Conservation (phyloP, 371 early-diverging fungal species). For the Rhizopus delemar region DNA sequence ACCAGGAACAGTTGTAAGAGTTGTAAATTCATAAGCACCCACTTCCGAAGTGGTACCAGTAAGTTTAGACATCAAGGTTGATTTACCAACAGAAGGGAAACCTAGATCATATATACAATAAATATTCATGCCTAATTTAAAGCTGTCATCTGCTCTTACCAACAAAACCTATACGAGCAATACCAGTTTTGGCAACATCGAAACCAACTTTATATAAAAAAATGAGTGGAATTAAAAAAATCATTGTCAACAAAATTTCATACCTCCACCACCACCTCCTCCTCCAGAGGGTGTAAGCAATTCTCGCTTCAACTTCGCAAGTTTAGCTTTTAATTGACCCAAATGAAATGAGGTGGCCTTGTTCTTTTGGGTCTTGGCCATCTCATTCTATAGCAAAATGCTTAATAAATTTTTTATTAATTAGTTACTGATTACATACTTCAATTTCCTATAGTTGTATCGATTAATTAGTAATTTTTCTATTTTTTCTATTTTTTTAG, state of each 20-base stretch:
- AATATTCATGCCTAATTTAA: no score
- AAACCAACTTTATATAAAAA: conserved; percentile 70
- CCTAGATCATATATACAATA: conserved; percentile 58
- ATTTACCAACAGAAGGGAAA: conserved; percentile 98
- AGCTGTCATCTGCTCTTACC: conserved; percentile 36
- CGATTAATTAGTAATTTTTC: not conserved
- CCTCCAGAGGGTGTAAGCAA: conserved; percentile 84
- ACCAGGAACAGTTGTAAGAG: conserved; percentile 97
- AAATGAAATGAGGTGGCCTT: conserved; percentile 97
- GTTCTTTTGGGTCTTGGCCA: conserved; percentile 77
- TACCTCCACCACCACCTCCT: conserved; percentile 80
- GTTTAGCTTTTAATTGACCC: conserved; percentile 98
- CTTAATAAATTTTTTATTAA: conserved; percentile 1
- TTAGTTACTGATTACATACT: conserved; percentile 31
- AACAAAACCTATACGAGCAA: conserved; percentile 93
- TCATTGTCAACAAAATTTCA: conserved; percentile 8
- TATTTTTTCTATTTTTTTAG: not conserved
- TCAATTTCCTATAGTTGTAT: conserved; percentile 59
- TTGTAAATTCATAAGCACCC: conserved; percentile 98
- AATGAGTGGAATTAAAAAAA: not conserved
- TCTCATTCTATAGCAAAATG: conserved; percentile 50
- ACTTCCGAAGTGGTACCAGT: conserved; percentile 98
- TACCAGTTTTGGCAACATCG: conserved; percentile 97
- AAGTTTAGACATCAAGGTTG: conserved; percentile 95
- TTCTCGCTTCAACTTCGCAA: conserved; percentile 96